A percentile compares a stretch with the other conserved stretches of the same genome.
Evolutionary conservation across 1,284 basidiomycete species (phyloP).

Genomic region (Ganoderma lucidum): DNA sequence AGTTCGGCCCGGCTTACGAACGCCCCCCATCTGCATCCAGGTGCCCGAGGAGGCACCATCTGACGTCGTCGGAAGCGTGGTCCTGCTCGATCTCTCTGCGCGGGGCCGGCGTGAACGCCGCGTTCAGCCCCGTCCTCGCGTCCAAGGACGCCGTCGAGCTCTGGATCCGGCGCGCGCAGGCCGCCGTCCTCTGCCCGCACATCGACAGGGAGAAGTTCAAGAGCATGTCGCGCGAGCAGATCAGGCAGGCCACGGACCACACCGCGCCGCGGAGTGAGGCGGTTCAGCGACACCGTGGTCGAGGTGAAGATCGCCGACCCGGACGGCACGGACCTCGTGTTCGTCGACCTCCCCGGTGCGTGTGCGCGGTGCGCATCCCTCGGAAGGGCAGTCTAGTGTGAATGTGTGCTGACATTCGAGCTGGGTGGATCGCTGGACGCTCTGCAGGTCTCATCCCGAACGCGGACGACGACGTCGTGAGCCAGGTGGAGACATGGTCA

Average conservation of each 20-base stretch:
- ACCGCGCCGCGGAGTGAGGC: conserved; percentile 21
- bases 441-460: conserved; percentile 61
- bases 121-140: conserved; percentile 35
- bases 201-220: conserved; percentile 24
- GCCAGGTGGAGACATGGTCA: conserved; percentile 53
- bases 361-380: no score
- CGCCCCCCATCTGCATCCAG: conserved; percentile 12
- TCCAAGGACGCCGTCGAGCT: conserved; percentile 39
- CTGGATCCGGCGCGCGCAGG: conserved; percentile 42
- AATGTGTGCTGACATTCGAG: not conserved
- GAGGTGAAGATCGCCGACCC: conserved; percentile 45
- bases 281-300: conserved; percentile 40
- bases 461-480: conserved; percentile 47
- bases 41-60: conserved; percentile 38
- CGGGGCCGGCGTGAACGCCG: conserved; percentile 1
- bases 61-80: conserved; percentile 36
- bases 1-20: not conserved
- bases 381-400: not conserved
- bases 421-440: conserved; percentile 48
- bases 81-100: conserved; percentile 42
- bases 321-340: conserved; percentile 54
- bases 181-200: conserved; percentile 40
- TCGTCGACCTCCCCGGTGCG: conserved; percentile 61
- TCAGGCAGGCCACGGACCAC: conserved; percentile 22
- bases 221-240: conserved; percentile 29